A percentile compares a stretch with the other conserved stretches of the same genome.
These are phyloP conservation scores for Scolecobasidium constrictum DNA, from an alignment of 2,329 filamentous ascomycete genomes.

Conservation along the genomic window DNA sequence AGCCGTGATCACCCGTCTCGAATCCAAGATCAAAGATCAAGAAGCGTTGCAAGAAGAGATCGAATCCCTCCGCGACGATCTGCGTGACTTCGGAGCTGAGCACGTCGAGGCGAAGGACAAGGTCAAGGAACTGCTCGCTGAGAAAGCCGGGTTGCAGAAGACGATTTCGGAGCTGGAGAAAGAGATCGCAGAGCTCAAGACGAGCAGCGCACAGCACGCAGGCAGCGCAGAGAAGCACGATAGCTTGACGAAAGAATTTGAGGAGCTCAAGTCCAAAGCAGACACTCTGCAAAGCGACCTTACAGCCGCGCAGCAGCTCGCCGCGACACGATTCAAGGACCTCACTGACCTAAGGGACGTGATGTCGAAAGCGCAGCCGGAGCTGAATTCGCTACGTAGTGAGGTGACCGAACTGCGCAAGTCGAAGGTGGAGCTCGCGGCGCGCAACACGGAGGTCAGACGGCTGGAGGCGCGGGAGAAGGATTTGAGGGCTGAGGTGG, in stretches of 20 bases:
- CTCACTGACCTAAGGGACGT: slow-evolving; percentile 69
- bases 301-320: slow-evolving; percentile 73
- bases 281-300: slow-evolving; percentile 69
- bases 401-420: slow-evolving; percentile 67
- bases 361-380: slow-evolving; percentile 75
- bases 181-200: slow-evolving; percentile 50
- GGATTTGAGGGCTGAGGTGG: slow-evolving; percentile 66
- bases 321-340: slow-evolving; percentile 80
- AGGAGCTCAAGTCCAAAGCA: slow-evolving; percentile 61
- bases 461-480: slow-evolving; percentile 73
- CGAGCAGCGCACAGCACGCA: slow-evolving; percentile 32
- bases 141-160: slow-evolving; percentile 55
- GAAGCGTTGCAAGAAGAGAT: slow-evolving; percentile 78
- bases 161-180: slow-evolving; percentile 59
- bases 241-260: slow-evolving; percentile 52
- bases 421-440: slow-evolving; percentile 62
- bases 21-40: slow-evolving; percentile 60
- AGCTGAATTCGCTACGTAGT: slow-evolving; percentile 66
- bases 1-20: slow-evolving; percentile 59
- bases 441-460: slow-evolving; percentile 52
- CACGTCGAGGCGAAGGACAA: slow-evolving; percentile 74
- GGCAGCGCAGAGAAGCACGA: slow-evolving; percentile 41
- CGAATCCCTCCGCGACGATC: slow-evolving; percentile 67
- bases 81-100: slow-evolving; percentile 69
- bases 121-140: slow-evolving; percentile 55